phyloP scores from a whole-genome alignment of 805 yeast genomes.

The Lipomyces starkeyi region DNA sequence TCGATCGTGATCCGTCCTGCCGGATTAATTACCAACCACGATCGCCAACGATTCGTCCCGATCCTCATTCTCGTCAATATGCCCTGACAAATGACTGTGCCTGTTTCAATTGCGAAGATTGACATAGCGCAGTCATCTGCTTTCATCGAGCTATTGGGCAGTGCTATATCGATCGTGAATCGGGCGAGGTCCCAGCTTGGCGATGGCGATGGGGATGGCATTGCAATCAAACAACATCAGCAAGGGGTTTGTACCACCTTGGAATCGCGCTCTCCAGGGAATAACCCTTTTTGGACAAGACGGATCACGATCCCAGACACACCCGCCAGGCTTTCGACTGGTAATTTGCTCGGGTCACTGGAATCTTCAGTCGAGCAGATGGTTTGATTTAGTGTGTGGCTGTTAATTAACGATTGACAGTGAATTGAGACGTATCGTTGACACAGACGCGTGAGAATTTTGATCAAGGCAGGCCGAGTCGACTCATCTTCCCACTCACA shows the following conservation, averaged over 20 bases:
- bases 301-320: background rate
- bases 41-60: background rate
- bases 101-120: background rate
- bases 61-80: background rate
- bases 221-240: no score
- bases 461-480: background rate
- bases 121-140: background rate
- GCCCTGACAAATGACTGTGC: background rate
- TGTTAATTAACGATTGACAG: background rate
- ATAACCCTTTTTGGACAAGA: background rate
- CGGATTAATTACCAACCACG: background rate
- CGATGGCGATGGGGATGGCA: no score
- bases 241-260: no score
- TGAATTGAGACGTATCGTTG: background rate
- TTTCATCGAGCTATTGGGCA: background rate
- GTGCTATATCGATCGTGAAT: background rate
- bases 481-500: background rate
- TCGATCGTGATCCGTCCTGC: background rate
- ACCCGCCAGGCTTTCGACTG: background rate
- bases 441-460: background rate
- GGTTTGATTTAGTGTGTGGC: background rate
- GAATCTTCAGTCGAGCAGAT: background rate
- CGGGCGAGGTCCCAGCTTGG: no score
- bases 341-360: background rate
- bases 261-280: no score